Percentiles rank a stretch among this genome's conserved stretches.
Conservation (phyloP, 371 early-diverging fungal genomes). For the Actinomucor elegans region DNA sequence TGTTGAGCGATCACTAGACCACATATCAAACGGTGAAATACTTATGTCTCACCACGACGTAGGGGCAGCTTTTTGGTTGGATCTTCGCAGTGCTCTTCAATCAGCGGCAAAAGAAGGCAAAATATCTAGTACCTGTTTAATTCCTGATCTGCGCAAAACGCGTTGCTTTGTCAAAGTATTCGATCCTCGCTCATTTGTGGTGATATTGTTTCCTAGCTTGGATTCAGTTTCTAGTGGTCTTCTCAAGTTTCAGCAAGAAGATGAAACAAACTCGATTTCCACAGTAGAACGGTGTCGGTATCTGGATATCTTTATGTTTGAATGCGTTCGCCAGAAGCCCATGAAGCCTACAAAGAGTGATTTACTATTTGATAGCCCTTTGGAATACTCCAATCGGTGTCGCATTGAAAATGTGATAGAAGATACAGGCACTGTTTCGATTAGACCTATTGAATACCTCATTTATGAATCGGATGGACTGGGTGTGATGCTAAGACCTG, state of each 20-base stretch:
- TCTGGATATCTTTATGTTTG: constrained; percentile 52
- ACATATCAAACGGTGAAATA: constrained; percentile 59
- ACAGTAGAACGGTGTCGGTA: constrained; percentile 11
- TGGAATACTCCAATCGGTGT: constrained; percentile 9
- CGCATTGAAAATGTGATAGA: constrained; percentile 4
- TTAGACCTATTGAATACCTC: constrained; percentile 25
- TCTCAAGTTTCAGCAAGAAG: constrained; percentile 16
- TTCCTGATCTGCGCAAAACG: constrained; percentile 41
- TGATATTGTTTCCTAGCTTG: constrained; percentile 63
- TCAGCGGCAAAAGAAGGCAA: constrained; percentile 9
- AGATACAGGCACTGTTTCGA: constrained; percentile 14
- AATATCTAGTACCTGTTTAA: constrained; percentile 23
- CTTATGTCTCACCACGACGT: constrained; percentile 47
- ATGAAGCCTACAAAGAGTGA: constrained; percentile 32
- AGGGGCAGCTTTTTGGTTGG: constrained; percentile 45
- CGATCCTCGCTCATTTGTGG: constrained; percentile 60
- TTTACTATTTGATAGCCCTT: neutral
- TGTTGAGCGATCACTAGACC: constrained; percentile 50
- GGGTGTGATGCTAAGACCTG: constrained; percentile 32
- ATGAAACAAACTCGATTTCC: neutral
- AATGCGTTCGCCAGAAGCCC: constrained; percentile 62
- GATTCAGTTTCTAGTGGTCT: constrained; percentile 48
- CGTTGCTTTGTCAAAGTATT: constrained; percentile 73
- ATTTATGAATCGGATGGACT: constrained; percentile 45
- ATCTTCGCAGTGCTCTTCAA: constrained; percentile 27